phyloP scores from a whole-genome alignment of 2,329 filamentous ascomycete genomes.

The Nemania sp. region DNA sequence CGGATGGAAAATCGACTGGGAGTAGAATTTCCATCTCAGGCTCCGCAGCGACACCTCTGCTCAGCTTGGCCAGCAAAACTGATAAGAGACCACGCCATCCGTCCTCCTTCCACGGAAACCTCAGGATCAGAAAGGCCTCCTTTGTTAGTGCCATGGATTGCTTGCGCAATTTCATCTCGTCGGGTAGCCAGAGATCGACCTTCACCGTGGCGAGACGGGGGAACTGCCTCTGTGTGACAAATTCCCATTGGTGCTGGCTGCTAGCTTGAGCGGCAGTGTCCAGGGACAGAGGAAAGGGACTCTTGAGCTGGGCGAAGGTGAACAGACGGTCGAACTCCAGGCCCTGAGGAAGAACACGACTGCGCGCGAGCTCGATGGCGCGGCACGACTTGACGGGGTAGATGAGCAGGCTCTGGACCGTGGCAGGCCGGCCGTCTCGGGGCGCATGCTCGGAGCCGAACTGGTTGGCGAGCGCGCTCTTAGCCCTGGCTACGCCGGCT shows the following conservation, averaged over 20 bases:
- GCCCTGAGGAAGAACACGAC: constrained; percentile 67
- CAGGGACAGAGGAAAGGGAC: constrained; percentile 49
- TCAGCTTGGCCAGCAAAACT: constrained; percentile 54
- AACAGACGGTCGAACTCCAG: constrained; percentile 82
- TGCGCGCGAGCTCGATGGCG: constrained; percentile 71
- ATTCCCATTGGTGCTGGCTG: constrained; percentile 63
- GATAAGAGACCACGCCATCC: constrained; percentile 54
- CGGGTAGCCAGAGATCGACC: constrained; percentile 70
- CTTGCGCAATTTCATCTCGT: constrained; percentile 57
- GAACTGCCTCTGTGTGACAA: constrained; percentile 70
- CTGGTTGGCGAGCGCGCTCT: constrained; percentile 44
- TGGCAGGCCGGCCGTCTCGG: constrained; percentile 27
- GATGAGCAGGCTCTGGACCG: constrained; percentile 68
- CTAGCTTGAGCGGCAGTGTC: constrained; percentile 41
- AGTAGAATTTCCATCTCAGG: constrained; percentile 68
- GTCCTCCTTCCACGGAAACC: constrained; percentile 63
- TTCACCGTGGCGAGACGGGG: constrained; percentile 72
- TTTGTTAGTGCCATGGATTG: constrained; percentile 53
- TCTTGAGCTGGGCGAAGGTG: constrained; percentile 72
- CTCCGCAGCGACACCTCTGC: constrained; percentile 50
- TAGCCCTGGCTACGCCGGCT: constrained; percentile 46
- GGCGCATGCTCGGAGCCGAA: constrained; percentile 29
- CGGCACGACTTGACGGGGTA: constrained; percentile 84
- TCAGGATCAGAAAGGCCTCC: constrained; percentile 65
- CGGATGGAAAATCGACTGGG: constrained; percentile 64